Conservation (phyloP, 1,284 basidiomycete genomes). For the Sporisorium graminicola region DNA sequence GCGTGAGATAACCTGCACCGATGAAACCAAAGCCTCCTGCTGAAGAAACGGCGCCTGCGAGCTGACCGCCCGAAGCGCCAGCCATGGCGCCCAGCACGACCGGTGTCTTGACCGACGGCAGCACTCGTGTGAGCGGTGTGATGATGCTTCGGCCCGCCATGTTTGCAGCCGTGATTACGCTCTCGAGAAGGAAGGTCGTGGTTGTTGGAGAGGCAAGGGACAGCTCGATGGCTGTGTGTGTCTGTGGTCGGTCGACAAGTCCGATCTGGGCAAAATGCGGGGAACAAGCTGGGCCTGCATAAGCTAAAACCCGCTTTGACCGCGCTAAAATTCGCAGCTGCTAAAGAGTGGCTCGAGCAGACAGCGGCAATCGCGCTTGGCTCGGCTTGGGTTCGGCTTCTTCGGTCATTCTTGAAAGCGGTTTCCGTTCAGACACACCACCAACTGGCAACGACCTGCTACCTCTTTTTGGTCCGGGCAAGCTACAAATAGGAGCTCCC, state of each 20-base stretch:
- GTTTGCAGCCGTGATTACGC: not conserved
- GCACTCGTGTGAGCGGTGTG: constrained; percentile 26
- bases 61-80: constrained; percentile 57
- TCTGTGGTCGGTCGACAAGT: constrained; percentile 14
- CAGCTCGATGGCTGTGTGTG: not conserved
- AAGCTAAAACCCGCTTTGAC: constrained; percentile 30
- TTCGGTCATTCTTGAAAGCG: constrained; percentile 22
- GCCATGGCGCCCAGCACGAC: constrained; percentile 65
- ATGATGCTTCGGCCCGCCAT: constrained; percentile 33
- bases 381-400: constrained; percentile 40
- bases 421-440: not conserved
- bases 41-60: constrained; percentile 57
- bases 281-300: constrained; percentile 5
- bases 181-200: not conserved
- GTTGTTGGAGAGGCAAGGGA: not conserved
- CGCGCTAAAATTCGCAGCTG: constrained; percentile 2
- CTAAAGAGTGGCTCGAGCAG: not conserved
- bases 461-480: too few species aligned
- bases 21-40: constrained; percentile 67
- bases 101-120: constrained; percentile 49
- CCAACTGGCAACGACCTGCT: not conserved
- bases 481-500: not conserved
- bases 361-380: constrained; percentile 26
- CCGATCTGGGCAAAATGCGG: constrained; percentile 21
- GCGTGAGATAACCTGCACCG: constrained; percentile 62